Evolutionary conservation across 345 rosid genomes (phyloP), one percentile per base, ranked within the genome.

Genomic region (Pugionium cornutum): DNA sequence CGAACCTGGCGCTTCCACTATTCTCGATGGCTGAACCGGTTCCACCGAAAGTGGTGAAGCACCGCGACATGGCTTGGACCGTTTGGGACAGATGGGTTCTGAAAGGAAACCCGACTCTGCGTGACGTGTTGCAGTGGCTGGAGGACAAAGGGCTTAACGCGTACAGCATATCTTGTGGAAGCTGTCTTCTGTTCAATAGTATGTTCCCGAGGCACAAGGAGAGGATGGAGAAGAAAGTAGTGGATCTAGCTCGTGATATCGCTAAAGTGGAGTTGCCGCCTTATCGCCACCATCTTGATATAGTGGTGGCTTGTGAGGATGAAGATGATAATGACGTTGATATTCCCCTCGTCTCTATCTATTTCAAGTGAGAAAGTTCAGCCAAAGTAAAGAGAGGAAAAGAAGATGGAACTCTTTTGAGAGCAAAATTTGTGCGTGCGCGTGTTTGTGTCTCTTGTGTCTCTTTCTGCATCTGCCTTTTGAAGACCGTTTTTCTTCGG

Each of bases 81-180:
- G 96, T 88, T 34, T 91, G 97, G 97, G 96, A 91, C 83, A 75
- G 96, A 71, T 91, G 97, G 97, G 75, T 86, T 7, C 57, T 91
- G 4, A 76, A 47, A 66, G 79, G 80, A 62, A 83, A 91, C 78
- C 96, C 96, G 2, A 88, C 88, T 5, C 70, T 91, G 50, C 79
- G 86, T 63, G 96, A 86, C 67, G 89, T 91, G 39, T 78, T 91
- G 18, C 79, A 82, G 58, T 91, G 97, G 97, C 85, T 91, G 41
- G 76, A 81, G 76, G 76, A 80, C 4, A 88, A 86, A 70, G 97
- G 97, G 10, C 82, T 91, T 10, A 78, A 64, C 28, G 97, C 97
- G 1, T 91, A 91, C 77, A 91, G 96, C 76, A 88, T 91, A 7
- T 91, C 96, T 0, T 85, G 79, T 7, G 97, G 97, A 55, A 91